Conservation (phyloP, 163 green algal genomes). For the Scenedesmus sp. region DNA sequence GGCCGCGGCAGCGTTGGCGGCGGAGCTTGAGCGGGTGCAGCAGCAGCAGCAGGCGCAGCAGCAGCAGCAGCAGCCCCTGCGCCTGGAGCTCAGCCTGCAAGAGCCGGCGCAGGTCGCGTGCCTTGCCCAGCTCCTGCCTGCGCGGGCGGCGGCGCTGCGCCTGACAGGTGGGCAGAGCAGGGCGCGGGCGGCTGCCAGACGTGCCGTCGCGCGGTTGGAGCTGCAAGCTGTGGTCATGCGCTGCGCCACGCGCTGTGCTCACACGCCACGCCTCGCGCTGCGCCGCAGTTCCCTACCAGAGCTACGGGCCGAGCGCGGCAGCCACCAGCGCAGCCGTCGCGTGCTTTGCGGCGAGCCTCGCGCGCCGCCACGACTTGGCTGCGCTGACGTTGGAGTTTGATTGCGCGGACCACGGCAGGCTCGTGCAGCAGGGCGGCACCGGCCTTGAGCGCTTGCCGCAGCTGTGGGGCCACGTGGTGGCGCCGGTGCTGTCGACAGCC, state of each 20-base stretch:
- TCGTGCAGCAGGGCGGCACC: constrained; percentile 23
- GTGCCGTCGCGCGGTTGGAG: no score
- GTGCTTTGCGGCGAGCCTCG: not conserved
- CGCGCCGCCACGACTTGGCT: constrained; percentile 6
- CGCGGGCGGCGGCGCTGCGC: not conserved
- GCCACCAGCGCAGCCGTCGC: constrained; percentile 17
- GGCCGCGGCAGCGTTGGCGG: not conserved
- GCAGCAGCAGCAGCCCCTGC: not conserved
- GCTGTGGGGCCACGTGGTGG: constrained; percentile 31
- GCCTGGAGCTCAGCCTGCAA: not conserved
- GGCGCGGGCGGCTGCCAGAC: not conserved
- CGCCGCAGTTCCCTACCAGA: constrained; percentile 36
- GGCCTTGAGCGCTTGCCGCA: not conserved
- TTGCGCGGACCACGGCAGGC: not conserved
- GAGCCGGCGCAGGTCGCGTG: constrained; percentile 10
- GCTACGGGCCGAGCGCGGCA: constrained; percentile 14
- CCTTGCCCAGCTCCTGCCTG: constrained; percentile 6
- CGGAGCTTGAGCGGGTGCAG: not conserved
- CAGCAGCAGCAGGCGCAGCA: not conserved
- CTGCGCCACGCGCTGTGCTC: no score
- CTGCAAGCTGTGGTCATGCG: no score
- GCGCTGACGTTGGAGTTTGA: not conserved
- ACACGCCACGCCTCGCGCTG: no score
- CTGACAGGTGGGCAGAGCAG: constrained; percentile 7
- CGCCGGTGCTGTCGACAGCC: no score